A percentile compares a stretch with the other conserved stretches of the same genome.
Evolutionary conservation across 2,329 filamentous ascomycete genomes (phyloP).

Genomic region (Penicillium palitans): DNA sequence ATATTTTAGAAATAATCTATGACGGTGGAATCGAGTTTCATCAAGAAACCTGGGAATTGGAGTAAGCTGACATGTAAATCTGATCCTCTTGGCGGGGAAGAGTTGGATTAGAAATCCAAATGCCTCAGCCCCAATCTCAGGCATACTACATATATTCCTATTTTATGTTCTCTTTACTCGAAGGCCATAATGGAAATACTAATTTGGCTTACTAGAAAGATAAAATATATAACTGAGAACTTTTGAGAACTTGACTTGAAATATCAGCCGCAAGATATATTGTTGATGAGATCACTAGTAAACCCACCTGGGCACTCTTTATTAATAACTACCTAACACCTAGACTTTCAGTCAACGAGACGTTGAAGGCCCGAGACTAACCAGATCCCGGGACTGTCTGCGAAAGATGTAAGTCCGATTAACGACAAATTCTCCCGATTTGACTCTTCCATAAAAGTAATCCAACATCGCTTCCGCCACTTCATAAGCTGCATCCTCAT

Average conservation of each 20-base stretch:
- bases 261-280: background rate
- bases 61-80: background rate
- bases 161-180: no score
- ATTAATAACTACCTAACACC: no score
- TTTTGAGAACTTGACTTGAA: background rate
- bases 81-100: background rate
- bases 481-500: background rate
- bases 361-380: background rate
- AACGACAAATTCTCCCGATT: background rate
- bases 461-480: background rate
- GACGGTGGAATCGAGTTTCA: no score
- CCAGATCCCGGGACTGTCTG: background rate
- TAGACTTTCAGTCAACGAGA: background rate
- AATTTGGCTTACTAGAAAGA: background rate
- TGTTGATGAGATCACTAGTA: background rate
- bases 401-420: slow-evolving; percentile 1
- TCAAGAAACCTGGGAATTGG: background rate
- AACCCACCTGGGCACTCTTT: background rate
- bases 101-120: slow-evolving; percentile 1
- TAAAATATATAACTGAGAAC: background rate
- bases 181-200: no score
- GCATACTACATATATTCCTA: no score
- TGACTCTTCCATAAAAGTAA: background rate
- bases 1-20: background rate
- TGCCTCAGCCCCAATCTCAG: no score